Percentiles rank a stretch among this genome's conserved stretches.
These are phyloP conservation scores for Solanum tarapatanum DNA, from an alignment of 257 asterid genomes.

Conservation along the genomic window DNA sequence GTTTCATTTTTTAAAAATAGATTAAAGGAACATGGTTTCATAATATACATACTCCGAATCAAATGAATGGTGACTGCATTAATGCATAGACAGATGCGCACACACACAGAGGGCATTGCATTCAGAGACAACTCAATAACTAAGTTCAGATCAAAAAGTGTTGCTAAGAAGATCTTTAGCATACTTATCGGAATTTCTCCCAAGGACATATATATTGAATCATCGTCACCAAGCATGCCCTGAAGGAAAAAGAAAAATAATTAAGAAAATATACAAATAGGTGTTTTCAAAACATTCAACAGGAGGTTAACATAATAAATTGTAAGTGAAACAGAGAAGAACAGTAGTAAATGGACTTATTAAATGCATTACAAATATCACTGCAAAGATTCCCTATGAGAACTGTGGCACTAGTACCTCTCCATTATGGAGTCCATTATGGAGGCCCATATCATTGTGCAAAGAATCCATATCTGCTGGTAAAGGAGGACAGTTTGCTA, in stretches of 20 bases:
- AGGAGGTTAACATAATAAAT: neutral
- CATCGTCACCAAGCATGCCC: constrained; percentile 96
- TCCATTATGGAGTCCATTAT: constrained; percentile 51
- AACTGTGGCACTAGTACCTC: constrained; percentile 42
- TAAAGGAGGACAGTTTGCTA: constrained; percentile 60
- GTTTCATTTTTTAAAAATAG: neutral
- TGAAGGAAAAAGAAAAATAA: constrained; percentile 9
- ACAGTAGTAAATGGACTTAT: neutral
- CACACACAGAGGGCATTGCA: neutral
- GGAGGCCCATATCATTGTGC: constrained; percentile 67
- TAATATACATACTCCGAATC: neutral
- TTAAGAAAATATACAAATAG: neutral
- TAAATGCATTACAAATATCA: neutral
- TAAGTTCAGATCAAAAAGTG: neutral
- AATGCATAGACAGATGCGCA: neutral
- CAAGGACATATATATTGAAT: constrained; percentile 84
- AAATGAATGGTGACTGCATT: neutral
- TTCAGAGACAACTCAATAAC: neutral
- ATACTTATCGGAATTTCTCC: constrained; percentile 91
- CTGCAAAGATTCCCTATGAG: neutral
- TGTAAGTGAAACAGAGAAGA: neutral
- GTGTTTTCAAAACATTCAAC: neutral
- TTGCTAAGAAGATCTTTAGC: constrained; percentile 10
- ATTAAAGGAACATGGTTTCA: neutral
- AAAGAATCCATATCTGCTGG: constrained; percentile 49